Evolutionary conservation across 176 grass and related monocot genomes (phyloP), one percentile per base, ranked within the genome.

Genomic region (Dactylis glomerata): DNA sequence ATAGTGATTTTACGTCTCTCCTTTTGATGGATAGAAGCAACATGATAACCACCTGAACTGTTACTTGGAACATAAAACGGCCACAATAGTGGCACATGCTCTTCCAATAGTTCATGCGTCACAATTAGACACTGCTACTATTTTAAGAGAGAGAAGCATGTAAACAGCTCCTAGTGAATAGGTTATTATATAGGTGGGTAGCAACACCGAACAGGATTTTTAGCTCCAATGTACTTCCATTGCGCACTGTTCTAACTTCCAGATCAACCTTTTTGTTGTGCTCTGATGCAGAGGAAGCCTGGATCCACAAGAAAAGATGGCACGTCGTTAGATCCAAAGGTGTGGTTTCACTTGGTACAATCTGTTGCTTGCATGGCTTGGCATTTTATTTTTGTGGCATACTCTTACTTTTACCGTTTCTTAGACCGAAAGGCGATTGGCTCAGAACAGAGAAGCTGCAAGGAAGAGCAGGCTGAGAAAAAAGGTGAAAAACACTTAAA

Each of bases 391-490:
- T 20, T 33, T 88, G 41, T 72, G 46, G 56, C 47, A 40, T 76
- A 84, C 46, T 71, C 73, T 89, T 73, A 50, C 79, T 41, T 64
- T 12, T 34, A 86, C 23, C 41, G 67, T 80, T 83, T 75, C 34
- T 79, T 72, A 99, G 96, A 94, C 81, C 16, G 81, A 96, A 73
- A 90, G 91, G 63, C 84, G 96, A 44, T 91, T 99, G 73, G 96
- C 93, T 65, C 96, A 99, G 62, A 99, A 99, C 88, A 89, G 93
- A 89, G 96, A 99, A 63, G 96, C 96, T 90, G 96, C 96, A 44
- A 94, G 89, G 87, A 99, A 99, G 85, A 99, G 96, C 78, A 84
- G 96, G 70, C 84, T 99, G 56, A 94, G 96, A 76, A 99, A 99
- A 83, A 99, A 99, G 96, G 96, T 96, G 62, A 10, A n/a, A 55